A percentile compares a stretch with the other conserved stretches of the same genome.
phyloP scores from a whole-genome alignment of 2,329 filamentous ascomycete genomes.

The Verticillium isaacii region DNA sequence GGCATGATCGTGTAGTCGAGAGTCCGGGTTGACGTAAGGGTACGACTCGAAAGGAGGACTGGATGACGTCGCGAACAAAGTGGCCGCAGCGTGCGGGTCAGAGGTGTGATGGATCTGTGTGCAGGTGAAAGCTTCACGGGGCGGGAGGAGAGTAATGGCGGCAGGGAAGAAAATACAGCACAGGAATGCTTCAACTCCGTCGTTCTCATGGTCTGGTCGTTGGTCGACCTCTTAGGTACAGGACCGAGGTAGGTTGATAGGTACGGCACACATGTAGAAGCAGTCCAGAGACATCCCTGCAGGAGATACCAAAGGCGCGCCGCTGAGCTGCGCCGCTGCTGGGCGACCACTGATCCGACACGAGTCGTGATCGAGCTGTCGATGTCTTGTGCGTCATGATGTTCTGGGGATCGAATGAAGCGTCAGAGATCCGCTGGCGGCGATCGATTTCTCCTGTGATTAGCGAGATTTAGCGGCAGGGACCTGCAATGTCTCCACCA shows the following conservation, averaged over 20 bases:
- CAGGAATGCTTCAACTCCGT: too few relatives aligned
- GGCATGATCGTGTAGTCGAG: conserved; percentile 16
- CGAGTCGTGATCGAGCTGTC: conserved; percentile 8
- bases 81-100: neutral
- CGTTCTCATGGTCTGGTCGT: too few relatives aligned
- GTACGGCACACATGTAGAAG: neutral
- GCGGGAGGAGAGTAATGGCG: neutral
- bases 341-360: neutral
- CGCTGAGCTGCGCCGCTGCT: neutral
- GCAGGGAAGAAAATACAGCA: too few relatives aligned
- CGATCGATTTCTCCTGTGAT: neutral
- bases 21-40: neutral
- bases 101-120: neutral
- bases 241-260: neutral
- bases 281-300: neutral
- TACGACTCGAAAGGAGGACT: neutral
- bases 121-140: neutral
- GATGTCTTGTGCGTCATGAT: conserved; percentile 14
- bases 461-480: neutral
- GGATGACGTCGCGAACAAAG: neutral
- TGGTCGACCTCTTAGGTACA: too few relatives aligned
- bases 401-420: conserved; percentile 10
- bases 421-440: neutral
- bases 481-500: neutral
- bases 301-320: neutral